These are phyloP conservation scores for Cladosporium phlei DNA, from an alignment of 2,329 filamentous ascomycete species.

Conservation along the genomic window DNA sequence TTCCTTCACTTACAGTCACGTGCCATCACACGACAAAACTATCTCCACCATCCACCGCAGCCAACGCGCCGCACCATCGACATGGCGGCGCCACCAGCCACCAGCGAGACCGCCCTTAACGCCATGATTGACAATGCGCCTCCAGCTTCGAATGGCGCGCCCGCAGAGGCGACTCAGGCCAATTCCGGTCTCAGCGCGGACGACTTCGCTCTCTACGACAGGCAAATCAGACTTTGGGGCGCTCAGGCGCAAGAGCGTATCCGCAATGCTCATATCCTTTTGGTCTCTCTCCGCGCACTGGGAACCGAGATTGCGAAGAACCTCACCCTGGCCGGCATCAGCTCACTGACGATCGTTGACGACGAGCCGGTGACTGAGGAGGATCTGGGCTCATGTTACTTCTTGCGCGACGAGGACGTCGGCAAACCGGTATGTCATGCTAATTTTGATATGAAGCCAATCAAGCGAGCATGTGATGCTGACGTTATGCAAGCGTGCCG, in stretches of 20 bases:
- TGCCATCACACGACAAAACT: not conserved
- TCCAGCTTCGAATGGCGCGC: conserved; percentile 18
- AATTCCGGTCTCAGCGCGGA: conserved; percentile 50
- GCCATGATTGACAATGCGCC: conserved; percentile 4
- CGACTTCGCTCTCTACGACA: conserved; percentile 94
- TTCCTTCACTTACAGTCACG: conserved; percentile 3
- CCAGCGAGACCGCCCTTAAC: not conserved
- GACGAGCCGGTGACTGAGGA: conserved; percentile 68
- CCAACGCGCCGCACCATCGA: conserved; percentile 11
- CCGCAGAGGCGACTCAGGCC: conserved; percentile 19
- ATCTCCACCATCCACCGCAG: not conserved
- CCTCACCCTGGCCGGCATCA: conserved; percentile 86
- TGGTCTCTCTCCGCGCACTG: conserved; percentile 81
- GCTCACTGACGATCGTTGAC: conserved; percentile 84
- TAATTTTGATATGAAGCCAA: not conserved
- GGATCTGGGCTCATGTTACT: conserved; percentile 67
- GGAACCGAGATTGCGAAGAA: conserved; percentile 97
- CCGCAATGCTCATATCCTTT: conserved; percentile 79
- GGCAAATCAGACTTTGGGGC: conserved; percentile 95
- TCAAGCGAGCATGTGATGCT: not conserved
- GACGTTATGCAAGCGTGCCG: conserved; percentile 57
- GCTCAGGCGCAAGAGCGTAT: conserved; percentile 88
- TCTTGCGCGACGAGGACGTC: conserved; percentile 66
- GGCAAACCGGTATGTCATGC: conserved; percentile 61
- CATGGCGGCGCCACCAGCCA: conserved; percentile 10